These are phyloP conservation scores for Colletotrichum lindemuthianum DNA, from an alignment of 2,329 filamentous ascomycete species.

Conservation along the genomic window DNA sequence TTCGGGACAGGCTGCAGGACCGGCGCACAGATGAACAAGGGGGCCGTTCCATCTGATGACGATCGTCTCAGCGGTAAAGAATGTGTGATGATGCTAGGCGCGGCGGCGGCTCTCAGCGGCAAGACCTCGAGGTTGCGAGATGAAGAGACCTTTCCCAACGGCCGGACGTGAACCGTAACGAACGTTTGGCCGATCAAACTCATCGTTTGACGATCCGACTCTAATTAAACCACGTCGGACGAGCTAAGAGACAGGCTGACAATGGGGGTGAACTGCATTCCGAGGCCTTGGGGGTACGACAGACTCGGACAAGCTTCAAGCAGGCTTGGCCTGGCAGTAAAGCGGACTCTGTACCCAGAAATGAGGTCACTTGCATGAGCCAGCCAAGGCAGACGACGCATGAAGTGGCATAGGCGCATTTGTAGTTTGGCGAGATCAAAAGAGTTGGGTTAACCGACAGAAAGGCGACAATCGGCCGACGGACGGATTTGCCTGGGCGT, in stretches of 20 bases:
- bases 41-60: background rate
- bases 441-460: too few species aligned
- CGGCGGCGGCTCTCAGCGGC: background rate
- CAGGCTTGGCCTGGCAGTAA: background rate
- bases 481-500: too few species aligned
- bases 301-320: background rate
- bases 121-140: background rate
- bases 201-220: background rate
- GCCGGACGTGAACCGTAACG: background rate
- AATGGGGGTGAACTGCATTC: background rate
- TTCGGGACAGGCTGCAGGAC: constrained; percentile 15
- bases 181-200: background rate
- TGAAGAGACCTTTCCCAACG: background rate
- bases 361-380: constrained; percentile 2
- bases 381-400: constrained; percentile 9
- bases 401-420: background rate
- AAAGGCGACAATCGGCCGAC: too few species aligned
- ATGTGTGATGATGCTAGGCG: background rate
- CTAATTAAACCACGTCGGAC: background rate
- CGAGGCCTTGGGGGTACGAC: background rate
- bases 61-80: constrained; percentile 4
- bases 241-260: constrained; percentile 6
- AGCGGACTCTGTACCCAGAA: background rate
- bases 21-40: background rate
- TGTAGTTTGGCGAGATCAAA: too few species aligned